Evolutionary conservation across 2,329 filamentous ascomycete species (phyloP).

Genomic region (Colletotrichum spinosum): DNA sequence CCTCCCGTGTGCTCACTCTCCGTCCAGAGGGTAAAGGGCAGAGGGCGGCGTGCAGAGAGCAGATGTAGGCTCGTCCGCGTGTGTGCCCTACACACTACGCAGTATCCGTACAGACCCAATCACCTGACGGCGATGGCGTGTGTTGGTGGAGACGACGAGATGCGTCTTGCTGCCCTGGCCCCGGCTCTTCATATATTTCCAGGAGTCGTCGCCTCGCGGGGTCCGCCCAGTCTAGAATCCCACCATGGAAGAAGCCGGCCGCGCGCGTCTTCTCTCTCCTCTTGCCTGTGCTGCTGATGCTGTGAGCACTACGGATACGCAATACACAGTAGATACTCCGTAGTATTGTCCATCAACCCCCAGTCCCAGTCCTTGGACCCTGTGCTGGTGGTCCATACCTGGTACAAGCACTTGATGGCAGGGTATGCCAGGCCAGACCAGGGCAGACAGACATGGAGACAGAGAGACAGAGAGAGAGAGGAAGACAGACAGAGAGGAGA

Average conservation of each 20-base stretch:
- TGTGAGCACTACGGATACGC: not conserved
- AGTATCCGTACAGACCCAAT: slow-evolving; percentile 7
- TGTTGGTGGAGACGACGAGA: slow-evolving; percentile 24
- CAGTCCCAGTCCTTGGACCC: not conserved
- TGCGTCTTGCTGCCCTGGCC: slow-evolving; percentile 16
- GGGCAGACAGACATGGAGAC: not conserved
- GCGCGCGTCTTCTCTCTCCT: not conserved
- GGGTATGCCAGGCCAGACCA: not conserved
- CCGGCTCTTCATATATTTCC: slow-evolving; percentile 33
- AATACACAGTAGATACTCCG: no score
- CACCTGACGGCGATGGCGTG: slow-evolving; percentile 2
- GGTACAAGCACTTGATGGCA: not conserved
- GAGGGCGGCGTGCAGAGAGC: no score
- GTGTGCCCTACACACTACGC: no score
- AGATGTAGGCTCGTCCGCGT: no score
- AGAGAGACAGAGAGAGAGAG: not conserved
- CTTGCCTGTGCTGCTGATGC: not conserved
- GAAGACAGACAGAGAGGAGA: not conserved
- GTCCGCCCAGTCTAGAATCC: slow-evolving; percentile 31
- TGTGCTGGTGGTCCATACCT: not conserved
- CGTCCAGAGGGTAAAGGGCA: no score
- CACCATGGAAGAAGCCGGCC: slow-evolving; percentile 22
- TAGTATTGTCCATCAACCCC: not conserved
- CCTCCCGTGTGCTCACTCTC: not conserved
- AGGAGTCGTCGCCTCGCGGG: slow-evolving; percentile 32